These are phyloP conservation scores for Helianthus tuberosus DNA, from an alignment of 129 eudicot species.

Conservation along the genomic window DNA sequence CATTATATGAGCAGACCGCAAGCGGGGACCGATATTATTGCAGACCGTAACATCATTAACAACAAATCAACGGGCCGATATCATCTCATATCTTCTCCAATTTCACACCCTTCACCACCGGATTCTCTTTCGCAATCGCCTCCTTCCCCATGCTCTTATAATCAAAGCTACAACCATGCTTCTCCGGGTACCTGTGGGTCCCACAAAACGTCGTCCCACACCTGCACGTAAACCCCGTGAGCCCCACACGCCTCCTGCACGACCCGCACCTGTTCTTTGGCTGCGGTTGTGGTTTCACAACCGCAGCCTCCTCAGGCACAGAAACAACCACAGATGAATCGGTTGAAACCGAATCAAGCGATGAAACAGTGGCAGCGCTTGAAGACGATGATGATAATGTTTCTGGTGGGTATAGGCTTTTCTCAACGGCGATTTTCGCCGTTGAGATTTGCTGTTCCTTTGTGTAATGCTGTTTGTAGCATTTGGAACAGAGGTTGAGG, in stretches of 20 bases:
- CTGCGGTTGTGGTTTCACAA: neutral
- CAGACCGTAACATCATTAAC: neutral
- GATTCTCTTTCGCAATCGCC: slow-evolving; percentile 45
- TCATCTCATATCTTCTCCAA: slow-evolving; percentile 38
- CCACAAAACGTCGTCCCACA: slow-evolving; percentile 33
- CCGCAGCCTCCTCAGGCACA: slow-evolving; percentile 3
- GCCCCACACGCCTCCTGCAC: slow-evolving; percentile 46
- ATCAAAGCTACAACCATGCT: slow-evolving; percentile 27
- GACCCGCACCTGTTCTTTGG: slow-evolving; percentile 23
- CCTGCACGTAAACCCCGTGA: slow-evolving; percentile 47
- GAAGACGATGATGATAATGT: neutral
- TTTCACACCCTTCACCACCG: slow-evolving; percentile 41
- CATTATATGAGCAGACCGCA: too few species aligned
- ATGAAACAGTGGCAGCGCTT: slow-evolving; percentile 11
- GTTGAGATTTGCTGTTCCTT: slow-evolving; percentile 45
- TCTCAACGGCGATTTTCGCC: slow-evolving; percentile 47
- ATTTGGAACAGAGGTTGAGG: slow-evolving; percentile 57
- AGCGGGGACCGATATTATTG: too few species aligned
- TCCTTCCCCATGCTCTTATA: slow-evolving; percentile 41
- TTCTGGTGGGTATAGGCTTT: slow-evolving; percentile 30
- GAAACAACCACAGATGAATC: neutral
- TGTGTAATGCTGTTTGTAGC: slow-evolving; percentile 47
- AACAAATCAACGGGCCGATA: neutral
- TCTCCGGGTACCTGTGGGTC: slow-evolving; percentile 6
- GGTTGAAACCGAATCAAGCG: neutral